These are phyloP conservation scores for Prosopis cineraria DNA, from an alignment of 306 rosid genomes.

Conservation along the genomic window DNA sequence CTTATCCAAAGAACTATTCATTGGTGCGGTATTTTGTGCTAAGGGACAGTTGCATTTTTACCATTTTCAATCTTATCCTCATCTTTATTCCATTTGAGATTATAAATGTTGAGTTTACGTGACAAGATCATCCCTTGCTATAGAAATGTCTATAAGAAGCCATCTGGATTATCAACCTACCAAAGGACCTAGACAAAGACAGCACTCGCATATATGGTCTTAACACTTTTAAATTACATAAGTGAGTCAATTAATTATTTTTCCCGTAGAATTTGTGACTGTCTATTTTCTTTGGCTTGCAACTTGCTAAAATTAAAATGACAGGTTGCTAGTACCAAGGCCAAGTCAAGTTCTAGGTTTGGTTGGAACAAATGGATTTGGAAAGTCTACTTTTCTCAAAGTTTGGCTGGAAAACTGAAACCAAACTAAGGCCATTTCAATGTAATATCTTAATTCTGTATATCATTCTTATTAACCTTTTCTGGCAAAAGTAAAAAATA, in stretches of 20 bases:
- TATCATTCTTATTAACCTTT: not conserved
- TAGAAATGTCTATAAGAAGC: conserved; percentile 99
- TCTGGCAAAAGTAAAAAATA: not conserved
- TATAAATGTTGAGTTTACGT: conserved; percentile 11
- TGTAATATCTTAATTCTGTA: conserved; percentile 39
- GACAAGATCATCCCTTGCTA: conserved; percentile 29
- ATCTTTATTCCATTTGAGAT: not conserved
- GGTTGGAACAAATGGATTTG: conserved; percentile 97
- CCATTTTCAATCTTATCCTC: not conserved
- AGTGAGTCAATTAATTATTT: conserved; percentile 47
- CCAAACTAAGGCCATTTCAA: conserved; percentile 94
- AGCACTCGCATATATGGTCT: conserved; percentile 96
- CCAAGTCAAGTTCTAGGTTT: conserved; percentile 98
- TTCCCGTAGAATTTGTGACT: not conserved
- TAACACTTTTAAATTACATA: conserved; percentile 91
- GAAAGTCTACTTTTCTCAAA: conserved; percentile 97
- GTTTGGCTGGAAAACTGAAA: conserved; percentile 93
- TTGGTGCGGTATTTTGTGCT: conserved; percentile 95
- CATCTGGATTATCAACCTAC: conserved; percentile 90
- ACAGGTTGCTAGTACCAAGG: conserved; percentile 93
- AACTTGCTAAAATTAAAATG: conserved; percentile 26
- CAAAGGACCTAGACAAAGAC: conserved; percentile 86
- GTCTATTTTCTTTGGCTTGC: conserved; percentile 22
- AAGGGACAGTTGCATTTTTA: conserved; percentile 51
- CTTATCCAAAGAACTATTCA: conserved; percentile 93